Base-by-base conservation (phyloP, 1,284 basidiomycete species). In the Tilletia walkeri region DNA sequence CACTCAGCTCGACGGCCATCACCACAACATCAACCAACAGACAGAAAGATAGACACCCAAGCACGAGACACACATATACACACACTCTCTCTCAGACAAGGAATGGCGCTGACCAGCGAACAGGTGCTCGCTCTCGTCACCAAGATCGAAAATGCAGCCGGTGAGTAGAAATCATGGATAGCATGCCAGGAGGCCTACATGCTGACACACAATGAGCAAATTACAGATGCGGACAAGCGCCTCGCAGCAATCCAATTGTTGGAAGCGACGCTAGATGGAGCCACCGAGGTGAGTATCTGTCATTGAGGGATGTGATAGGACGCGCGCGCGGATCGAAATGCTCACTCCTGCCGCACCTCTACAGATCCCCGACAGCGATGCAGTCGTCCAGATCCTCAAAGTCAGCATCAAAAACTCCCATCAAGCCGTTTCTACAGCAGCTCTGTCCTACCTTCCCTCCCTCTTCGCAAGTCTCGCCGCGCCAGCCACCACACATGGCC, bases 321-420 rank as follows among this genome's bases (percentile, higher is more conserved):
- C 41, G 12, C 14, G 1, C 41, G 41, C 41, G 41, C 41, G 41
- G 14, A 7, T 45, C 14, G 14, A 7, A 45, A 45, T 1, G 41
- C 14, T 45, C 14, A 7, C 41, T n/a, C 41, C 14, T 14, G 14
- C 3, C 14, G 6, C 41, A 45, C 50, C 18, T 34, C 54, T 30
- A 3, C 63, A 69, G 68, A 63, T 76, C 30, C 72, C 74, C 67
- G 75, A 79, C 66, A 73, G 74, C 36, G 78, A 78, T 69, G 70
- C 72, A 18, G 71, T 79, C 48, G 75, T 75, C 5, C 72, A 73
- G 30, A 72, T 76, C 0, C 87, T 95, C 80, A 93, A 92, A 84
- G 80, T 89, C 67, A 91, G 89, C 76, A 87, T 94, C 76, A 88
- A 90, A 77, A 89, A 89, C 66, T 87, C 91, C 61, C 93, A 95